Base-by-base conservation (phyloP, 352 stramenopile genomes). In the Pythium aquatile region DNA sequence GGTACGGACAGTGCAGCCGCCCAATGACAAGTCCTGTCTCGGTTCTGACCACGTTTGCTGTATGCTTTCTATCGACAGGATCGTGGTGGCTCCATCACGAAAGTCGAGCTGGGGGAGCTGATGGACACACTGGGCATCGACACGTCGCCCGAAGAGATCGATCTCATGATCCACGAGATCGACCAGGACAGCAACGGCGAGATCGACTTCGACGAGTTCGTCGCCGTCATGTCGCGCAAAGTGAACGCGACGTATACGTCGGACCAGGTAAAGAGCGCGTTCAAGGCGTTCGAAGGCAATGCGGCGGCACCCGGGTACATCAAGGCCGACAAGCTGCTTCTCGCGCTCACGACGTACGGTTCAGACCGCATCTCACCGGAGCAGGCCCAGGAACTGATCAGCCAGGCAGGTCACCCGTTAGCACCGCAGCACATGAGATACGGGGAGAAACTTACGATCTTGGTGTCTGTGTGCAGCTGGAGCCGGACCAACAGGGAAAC, bases 141-240 rank as follows among this genome's bases (percentile, higher is more conserved):
- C 74, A 96, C 91, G 14, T 96, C 85, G 1, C 85, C 91, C 2
- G 72, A 98, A 68, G 93, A 98, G 59, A 97, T 98, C 49, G 91
- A 98, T 47, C 76, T 97, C 17, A 98, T 98, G 94, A 97, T 98
- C 65, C 81, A 96, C 51, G 94, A 98, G 63, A 98, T 98, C 69
- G 93, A 98, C 70, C 87, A 98, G 70, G 91, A 98, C 76, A 96
- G 83, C 69, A 97, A 97, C 57, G 92, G 91, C 28, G 93, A 97
- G 58, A 98, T 98, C 67, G 93, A 98, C 69, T 98, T 98, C 72
- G 87, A 97, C 72, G 94, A 98, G 70, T 98, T 98, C 63, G 91
- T 97, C 6, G 92, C 88, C 2, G 91, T 98, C 46, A 98, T 98
- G 92, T 97, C 88, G 16, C 83, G 91, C 40, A 98, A 98, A 67